A percentile compares a stretch with the other conserved stretches of the same genome.
Evolutionary conservation across 768 basidiomycete genomes (phyloP).

Genomic region (Lanmaoa pseudosensibilis): DNA sequence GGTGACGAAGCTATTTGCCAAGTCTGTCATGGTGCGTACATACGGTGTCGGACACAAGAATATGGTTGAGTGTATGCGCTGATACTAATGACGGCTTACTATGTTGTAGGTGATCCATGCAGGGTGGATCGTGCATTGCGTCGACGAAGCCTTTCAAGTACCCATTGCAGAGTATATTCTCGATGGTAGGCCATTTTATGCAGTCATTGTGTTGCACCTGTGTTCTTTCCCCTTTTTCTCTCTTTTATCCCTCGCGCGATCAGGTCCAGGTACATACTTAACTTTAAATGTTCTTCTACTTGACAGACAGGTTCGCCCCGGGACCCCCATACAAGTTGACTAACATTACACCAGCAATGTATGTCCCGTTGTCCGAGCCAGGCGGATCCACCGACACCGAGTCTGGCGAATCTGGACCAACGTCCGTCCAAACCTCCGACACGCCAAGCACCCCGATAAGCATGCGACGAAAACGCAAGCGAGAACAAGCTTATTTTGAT

Average conservation of each 20-base stretch:
- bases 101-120: conserved; percentile 30
- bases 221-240: not conserved
- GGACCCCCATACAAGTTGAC: conserved; percentile 21
- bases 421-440: conserved; percentile 9
- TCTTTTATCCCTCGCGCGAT: not conserved
- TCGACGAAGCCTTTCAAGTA: conserved; percentile 25
- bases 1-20: conserved; percentile 26
- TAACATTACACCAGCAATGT: not conserved
- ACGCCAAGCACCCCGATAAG: conserved; percentile 28
- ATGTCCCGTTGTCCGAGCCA: not conserved
- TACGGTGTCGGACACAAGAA: not conserved
- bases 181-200: conserved; percentile 26
- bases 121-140: conserved; percentile 32
- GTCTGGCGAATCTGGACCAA: not conserved
- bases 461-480: conserved; percentile 27
- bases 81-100: not conserved
- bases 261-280: not conserved
- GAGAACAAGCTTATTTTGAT: conserved; percentile 30
- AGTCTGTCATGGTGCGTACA: conserved; percentile 30
- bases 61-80: conserved; percentile 10
- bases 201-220: not conserved
- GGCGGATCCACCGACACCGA: not conserved
- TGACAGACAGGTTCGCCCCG: conserved; percentile 19
- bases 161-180: conserved; percentile 31
- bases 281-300: conserved; percentile 1